These are phyloP conservation scores for Ganoderma resinaceum DNA, from an alignment of 1,284 basidiomycete genomes.

Conservation along the genomic window DNA sequence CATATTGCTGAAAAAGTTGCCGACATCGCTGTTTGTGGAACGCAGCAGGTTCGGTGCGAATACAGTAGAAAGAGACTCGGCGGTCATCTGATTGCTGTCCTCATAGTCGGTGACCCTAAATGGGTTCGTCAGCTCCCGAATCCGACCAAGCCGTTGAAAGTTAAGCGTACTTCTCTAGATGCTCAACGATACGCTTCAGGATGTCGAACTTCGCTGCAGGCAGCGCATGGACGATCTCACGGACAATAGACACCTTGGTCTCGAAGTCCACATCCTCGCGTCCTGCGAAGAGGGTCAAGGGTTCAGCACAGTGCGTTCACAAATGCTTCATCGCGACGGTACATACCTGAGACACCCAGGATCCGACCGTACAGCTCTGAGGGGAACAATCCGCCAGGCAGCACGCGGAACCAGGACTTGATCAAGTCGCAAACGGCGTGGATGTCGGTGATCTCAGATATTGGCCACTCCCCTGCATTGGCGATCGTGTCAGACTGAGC, in stretches of 20 bases:
- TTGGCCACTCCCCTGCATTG: constrained; percentile 61
- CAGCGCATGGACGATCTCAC: constrained; percentile 69
- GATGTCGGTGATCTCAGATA: constrained; percentile 68
- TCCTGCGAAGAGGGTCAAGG: constrained; percentile 11
- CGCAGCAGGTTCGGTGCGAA: constrained; percentile 82
- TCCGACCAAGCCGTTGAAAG: not conserved
- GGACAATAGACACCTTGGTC: constrained; percentile 66
- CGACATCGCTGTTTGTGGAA: constrained; percentile 76
- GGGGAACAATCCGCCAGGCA: constrained; percentile 83
- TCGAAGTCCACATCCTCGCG: constrained; percentile 53
- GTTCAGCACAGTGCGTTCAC: not conserved
- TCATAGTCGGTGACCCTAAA: constrained; percentile 83
- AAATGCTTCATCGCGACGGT: not conserved
- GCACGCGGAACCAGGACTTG: constrained; percentile 82
- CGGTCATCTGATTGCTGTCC: constrained; percentile 87
- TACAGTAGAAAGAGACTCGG: constrained; percentile 81
- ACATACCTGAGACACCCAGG: constrained; percentile 71
- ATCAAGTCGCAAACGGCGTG: constrained; percentile 83
- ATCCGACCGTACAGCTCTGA: constrained; percentile 69
- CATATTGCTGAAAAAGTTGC: constrained; percentile 80
- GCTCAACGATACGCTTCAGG: constrained; percentile 77
- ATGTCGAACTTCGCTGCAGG: constrained; percentile 78
- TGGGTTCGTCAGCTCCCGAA: not conserved
- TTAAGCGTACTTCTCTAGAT: constrained; percentile 73
- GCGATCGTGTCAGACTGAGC: not conserved